Evolutionary conservation across 2,329 filamentous ascomycete genomes (phyloP).

Genomic region (Nannizziopsis arthrosporioides): DNA sequence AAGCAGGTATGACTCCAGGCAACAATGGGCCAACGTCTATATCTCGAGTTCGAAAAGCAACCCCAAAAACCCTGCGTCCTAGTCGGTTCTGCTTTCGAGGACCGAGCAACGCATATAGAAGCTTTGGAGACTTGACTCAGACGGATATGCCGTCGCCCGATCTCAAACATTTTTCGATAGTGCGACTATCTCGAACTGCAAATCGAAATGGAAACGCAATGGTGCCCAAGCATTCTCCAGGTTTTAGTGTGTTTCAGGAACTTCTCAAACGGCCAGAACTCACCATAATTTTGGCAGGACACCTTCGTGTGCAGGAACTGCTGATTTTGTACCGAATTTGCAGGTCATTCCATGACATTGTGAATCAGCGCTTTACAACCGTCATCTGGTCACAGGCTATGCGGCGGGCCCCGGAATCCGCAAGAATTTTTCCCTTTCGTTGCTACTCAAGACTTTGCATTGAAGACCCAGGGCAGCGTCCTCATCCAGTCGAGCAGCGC

Average conservation of each 20-base stretch:
- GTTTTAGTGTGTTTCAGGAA: constrained; percentile 14
- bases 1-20: not conserved
- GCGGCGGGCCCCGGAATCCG: constrained; percentile 44
- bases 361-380: constrained; percentile 49
- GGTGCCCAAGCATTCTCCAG: too few relatives aligned
- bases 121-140: constrained; percentile 12
- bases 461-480: constrained; percentile 44
- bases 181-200: constrained; percentile 4
- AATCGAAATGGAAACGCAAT: not conserved
- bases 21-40: not conserved
- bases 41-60: constrained; percentile 3
- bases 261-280: constrained; percentile 35
- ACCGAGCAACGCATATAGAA: constrained; percentile 11
- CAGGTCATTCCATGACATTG: constrained; percentile 48
- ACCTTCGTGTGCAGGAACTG: constrained; percentile 46
- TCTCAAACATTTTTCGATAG: constrained; percentile 11
- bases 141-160: constrained; percentile 9
- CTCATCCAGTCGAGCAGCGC: constrained; percentile 29
- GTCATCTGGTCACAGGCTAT: constrained; percentile 47
- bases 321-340: constrained; percentile 55
- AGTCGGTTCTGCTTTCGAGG: constrained; percentile 5
- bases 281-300: constrained; percentile 43
- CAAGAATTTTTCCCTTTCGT: constrained; percentile 48
- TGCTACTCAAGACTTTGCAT: constrained; percentile 49
- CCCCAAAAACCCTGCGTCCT: constrained; percentile 6